phyloP scores from a whole-genome alignment of 2,329 filamentous ascomycete genomes.

The Fusarium zealandicum region DNA sequence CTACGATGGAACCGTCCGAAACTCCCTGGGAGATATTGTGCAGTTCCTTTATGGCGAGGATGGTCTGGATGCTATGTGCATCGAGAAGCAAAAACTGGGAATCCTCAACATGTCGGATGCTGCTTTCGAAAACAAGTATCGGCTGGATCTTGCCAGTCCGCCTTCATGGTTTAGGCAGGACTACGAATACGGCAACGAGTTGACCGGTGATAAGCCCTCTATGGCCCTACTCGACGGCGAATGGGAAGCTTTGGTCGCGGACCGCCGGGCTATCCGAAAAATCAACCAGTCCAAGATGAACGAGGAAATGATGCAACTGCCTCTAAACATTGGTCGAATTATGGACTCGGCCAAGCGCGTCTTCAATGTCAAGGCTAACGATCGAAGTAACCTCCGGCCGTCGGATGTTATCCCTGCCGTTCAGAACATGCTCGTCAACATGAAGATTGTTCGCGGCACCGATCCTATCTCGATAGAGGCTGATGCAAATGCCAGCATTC shows the following conservation, averaged over 20 bases:
- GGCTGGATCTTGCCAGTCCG: slow-evolving; percentile 72
- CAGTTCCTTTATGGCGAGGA: slow-evolving; percentile 99
- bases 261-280: slow-evolving; percentile 76
- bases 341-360: slow-evolving; percentile 89
- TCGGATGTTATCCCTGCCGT: slow-evolving; percentile 85
- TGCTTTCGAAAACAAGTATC: slow-evolving; percentile 82
- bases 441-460: slow-evolving; percentile 85
- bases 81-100: slow-evolving; percentile 92
- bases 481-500: slow-evolving; percentile 83
- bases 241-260: slow-evolving; percentile 78
- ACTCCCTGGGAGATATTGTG: slow-evolving; percentile 94
- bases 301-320: slow-evolving; percentile 87
- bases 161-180: slow-evolving; percentile 67
- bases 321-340: slow-evolving; percentile 89
- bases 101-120: slow-evolving; percentile 81
- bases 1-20: slow-evolving; percentile 96
- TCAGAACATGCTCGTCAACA: slow-evolving; percentile 73
- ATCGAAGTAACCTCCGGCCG: slow-evolving; percentile 88
- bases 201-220: slow-evolving; percentile 84
- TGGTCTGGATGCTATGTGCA: slow-evolving; percentile 89
- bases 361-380: slow-evolving; percentile 86
- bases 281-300: slow-evolving; percentile 74
- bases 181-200: slow-evolving; percentile 81
- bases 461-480: slow-evolving; percentile 86
- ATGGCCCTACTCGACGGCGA: slow-evolving; percentile 89